Evolutionary conservation across 768 basidiomycete species (phyloP).

Genomic region (Mrakia blollopis): DNA sequence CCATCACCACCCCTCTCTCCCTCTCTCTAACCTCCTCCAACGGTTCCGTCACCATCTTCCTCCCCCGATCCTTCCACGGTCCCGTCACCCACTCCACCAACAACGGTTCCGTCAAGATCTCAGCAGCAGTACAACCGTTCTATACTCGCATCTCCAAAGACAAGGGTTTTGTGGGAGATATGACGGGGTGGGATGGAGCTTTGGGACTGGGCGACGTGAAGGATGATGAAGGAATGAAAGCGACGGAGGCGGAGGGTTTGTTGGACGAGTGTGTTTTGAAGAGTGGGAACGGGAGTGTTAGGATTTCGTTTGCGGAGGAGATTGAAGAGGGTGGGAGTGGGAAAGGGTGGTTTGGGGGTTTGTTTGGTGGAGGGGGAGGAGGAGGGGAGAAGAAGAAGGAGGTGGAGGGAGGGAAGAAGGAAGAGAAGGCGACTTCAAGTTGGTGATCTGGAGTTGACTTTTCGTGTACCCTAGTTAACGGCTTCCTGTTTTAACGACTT

Average conservation of each 20-base stretch:
- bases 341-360: conserved; percentile 4
- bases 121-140: background rate
- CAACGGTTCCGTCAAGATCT: conserved; percentile 11
- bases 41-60: conserved; percentile 17
- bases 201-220: background rate
- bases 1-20: background rate
- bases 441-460: too few species aligned
- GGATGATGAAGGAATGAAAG: too few species aligned
- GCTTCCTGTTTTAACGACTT: too few species aligned
- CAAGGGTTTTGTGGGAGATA: conserved; percentile 1
- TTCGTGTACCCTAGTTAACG: too few species aligned
- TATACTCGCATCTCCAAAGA: background rate
- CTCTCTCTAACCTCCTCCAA: conserved; percentile 6
- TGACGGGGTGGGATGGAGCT: conserved; percentile 14
- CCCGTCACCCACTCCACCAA: background rate
- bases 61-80: conserved; percentile 21
- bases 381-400: background rate
- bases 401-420: background rate
- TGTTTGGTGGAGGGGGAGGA: background rate
- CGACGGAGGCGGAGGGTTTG: background rate
- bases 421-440: too few species aligned
- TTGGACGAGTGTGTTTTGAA: background rate
- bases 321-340: background rate
- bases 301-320: background rate
- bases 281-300: conserved; percentile 11